Base-by-base conservation (phyloP, 2,329 filamentous ascomycete species). In the Ascochyta clinopodiicola region DNA sequence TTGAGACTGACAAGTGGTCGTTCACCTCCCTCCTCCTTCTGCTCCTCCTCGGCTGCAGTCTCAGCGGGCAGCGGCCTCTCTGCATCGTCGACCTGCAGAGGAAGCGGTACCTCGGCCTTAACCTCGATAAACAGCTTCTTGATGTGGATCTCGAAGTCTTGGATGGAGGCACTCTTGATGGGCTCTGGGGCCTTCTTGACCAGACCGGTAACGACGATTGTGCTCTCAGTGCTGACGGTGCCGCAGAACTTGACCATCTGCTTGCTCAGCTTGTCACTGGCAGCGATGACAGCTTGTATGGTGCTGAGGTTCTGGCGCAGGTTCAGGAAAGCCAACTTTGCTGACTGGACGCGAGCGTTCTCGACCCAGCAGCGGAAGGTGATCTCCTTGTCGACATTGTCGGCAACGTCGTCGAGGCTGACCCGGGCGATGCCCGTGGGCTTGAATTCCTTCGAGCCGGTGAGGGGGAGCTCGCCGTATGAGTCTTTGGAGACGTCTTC, bases 201-300 rank as follows among this genome's bases (percentile, higher is more conserved):
- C 29, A 83, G 80, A 63, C 89, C 95, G 70, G 96, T 90, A 57
- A 97, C 87, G 36, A 88, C 80, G 24, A 97, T 87, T 66, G 90
- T 92, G 66, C 89, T 92, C 81, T 97, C 94, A 40, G 88, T 82
- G 70, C 86, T 89, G 64, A 96, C 79, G 38, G 81, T 84, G 43
- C 85, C 86, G 44, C 89, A 87, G 86, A 90, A 98, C 80, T 98
- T 98, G 73, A 97, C 91, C 94, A 98, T 98, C 77, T 91, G 92
- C 74, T 88, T 88, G 86, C 68, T 92, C 86, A 72, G 81, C 78
- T 69, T 85, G 60, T 79, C 78, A 61, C 77, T 85, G 44, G 86
- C 88, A 17, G 84, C 83, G 15, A 92, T 81, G 34, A 97, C 88
- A 46, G 89, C 92, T 80, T 97, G 93, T 35, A 97, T 88, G 24